Evolutionary conservation across 169 alveolate species (phyloP).

Genomic region (Eimeria praecox): DNA sequence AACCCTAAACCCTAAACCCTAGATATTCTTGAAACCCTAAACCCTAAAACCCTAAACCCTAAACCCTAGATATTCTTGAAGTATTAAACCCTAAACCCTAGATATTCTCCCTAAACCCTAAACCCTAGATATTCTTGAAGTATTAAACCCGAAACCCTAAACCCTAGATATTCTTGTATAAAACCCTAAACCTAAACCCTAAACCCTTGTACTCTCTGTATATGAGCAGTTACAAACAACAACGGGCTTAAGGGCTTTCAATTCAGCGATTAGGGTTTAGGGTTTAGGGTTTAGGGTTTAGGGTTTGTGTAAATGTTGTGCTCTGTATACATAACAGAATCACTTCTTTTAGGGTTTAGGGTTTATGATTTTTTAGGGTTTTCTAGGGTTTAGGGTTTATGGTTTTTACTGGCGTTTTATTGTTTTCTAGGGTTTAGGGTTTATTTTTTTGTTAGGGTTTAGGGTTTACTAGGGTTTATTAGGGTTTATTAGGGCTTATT

Average conservation of each 20-base stretch:
- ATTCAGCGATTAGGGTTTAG: conserved; percentile 8
- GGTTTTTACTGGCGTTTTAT: no score
- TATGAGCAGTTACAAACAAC: no score
- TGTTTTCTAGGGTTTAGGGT: no score
- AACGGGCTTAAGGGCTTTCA: background rate
- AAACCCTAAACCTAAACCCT: background rate
- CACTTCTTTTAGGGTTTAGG: no score
- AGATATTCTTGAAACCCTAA: background rate
- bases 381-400: background rate
- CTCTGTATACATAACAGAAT: no score
- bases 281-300: conserved; percentile 42
- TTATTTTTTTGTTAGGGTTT: no score
- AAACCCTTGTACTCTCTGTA: background rate
- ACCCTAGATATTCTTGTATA: background rate
- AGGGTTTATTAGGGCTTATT: no score
- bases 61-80: background rate
- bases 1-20: conserved; percentile 47
- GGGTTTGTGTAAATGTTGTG: no score
- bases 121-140: no score
- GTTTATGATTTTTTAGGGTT: background rate
- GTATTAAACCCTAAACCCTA: background rate
- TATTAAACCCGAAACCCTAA: no score
- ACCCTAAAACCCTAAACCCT: background rate
- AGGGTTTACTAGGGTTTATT: no score
- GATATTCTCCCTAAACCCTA: no score